phyloP scores from a whole-genome alignment of 2,329 filamentous ascomycete genomes.

The Cladophialophora carrionii region DNA sequence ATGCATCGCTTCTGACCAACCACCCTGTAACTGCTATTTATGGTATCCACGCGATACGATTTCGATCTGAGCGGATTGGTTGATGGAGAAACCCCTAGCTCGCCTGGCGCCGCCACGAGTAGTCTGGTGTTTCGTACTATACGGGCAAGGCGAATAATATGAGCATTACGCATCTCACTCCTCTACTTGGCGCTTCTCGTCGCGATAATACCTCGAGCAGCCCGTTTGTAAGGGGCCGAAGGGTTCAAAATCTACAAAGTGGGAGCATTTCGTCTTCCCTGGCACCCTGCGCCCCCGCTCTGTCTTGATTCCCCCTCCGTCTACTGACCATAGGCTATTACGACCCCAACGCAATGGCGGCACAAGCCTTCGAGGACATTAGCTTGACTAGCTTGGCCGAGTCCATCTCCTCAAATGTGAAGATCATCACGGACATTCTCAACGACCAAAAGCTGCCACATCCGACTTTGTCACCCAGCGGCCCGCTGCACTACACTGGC shows the following conservation, averaged over 20 bases:
- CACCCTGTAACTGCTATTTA: background rate
- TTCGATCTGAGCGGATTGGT: background rate
- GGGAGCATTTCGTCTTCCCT: background rate
- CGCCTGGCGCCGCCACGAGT: too few relatives aligned
- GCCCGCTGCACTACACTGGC: conserved; percentile 3
- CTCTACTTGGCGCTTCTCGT: background rate
- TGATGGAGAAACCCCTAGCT: background rate
- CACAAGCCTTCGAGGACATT: background rate
- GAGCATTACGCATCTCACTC: background rate
- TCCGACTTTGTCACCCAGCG: background rate
- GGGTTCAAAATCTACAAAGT: background rate
- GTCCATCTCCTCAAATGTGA: conserved; percentile 1
- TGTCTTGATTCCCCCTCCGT: background rate
- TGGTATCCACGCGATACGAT: background rate
- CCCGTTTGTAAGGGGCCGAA: background rate
- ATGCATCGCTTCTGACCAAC: background rate
- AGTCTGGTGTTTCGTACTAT: background rate
- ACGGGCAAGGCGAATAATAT: background rate
- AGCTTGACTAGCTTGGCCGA: conserved; percentile 9
- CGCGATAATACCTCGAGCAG: background rate
- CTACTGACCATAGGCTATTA: background rate
- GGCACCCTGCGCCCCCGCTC: background rate
- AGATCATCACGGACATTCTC: conserved; percentile 11
- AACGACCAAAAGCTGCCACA: conserved; percentile 1
- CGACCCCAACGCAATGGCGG: background rate